These are phyloP conservation scores for Scheffersomyces titani DNA, from an alignment of 1,139 yeast genomes.

Conservation along the genomic window DNA sequence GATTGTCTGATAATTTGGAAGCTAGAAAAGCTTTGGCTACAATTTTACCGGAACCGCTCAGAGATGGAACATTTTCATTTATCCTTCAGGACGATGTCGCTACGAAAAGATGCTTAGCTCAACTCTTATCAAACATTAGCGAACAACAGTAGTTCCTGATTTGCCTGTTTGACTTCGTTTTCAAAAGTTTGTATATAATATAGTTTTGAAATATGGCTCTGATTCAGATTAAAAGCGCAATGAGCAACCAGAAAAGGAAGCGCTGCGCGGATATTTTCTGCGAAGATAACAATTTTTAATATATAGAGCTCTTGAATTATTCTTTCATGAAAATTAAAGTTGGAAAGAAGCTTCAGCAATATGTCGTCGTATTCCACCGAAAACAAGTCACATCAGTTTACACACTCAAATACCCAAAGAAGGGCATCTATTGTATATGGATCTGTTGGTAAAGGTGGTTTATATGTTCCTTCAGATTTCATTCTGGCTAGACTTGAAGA, in stretches of 20 bases:
- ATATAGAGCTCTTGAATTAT: slow-evolving; percentile 4
- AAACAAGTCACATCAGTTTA: slow-evolving; percentile 41
- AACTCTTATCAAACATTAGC: slow-evolving; percentile 70
- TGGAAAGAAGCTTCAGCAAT: slow-evolving; percentile 8
- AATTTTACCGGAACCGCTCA: slow-evolving; percentile 81
- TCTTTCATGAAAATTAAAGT: neutral
- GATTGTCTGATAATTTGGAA: slow-evolving; percentile 86
- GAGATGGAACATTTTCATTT: slow-evolving; percentile 85
- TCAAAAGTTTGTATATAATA: neutral
- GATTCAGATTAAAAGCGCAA: neutral
- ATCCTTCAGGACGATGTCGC: slow-evolving; percentile 85
- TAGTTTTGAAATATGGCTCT: neutral
- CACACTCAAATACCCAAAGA: slow-evolving; percentile 48
- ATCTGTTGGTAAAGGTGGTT: slow-evolving; percentile 54
- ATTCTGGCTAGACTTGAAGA: slow-evolving; percentile 13
- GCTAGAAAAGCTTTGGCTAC: slow-evolving; percentile 87
- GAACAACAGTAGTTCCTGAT: slow-evolving; percentile 30
- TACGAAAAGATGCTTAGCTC: slow-evolving; percentile 85
- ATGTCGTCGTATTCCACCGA: neutral
- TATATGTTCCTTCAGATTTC: slow-evolving; percentile 55
- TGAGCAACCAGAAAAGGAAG: neutral
- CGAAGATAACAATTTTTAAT: neutral
- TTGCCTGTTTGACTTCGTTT: neutral
- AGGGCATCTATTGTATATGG: slow-evolving; percentile 57
- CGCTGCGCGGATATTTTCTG: neutral